Evolutionary conservation across 371 early-diverging fungal genomes (phyloP).

Genomic region (Syncephalastrum monosporum): DNA sequence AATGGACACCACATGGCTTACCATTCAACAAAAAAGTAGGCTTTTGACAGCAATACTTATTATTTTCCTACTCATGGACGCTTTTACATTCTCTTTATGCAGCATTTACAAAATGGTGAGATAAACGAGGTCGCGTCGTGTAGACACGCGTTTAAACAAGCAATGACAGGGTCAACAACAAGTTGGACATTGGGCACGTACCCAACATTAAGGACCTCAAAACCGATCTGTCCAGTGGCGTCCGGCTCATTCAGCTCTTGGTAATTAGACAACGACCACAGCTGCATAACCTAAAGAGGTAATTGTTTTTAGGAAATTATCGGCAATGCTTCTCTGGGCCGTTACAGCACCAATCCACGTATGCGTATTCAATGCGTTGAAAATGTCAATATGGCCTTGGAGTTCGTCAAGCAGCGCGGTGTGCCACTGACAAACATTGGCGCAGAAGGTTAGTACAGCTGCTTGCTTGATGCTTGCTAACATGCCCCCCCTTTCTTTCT

Average conservation of each 20-base stretch:
- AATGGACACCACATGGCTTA: conserved; percentile 83
- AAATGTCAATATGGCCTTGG: conserved; percentile 92
- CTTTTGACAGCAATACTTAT: not conserved
- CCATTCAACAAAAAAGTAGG: conserved; percentile 87
- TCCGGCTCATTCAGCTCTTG: conserved; percentile 80
- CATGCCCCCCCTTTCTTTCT: not conserved
- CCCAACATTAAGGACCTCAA: conserved; percentile 66
- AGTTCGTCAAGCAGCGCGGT: conserved; percentile 86
- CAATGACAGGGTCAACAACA: conserved; percentile 87
- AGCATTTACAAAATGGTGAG: conserved; percentile 83
- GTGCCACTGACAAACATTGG: conserved; percentile 93
- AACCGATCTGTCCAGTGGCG: conserved; percentile 82
- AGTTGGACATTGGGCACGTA: conserved; percentile 66
- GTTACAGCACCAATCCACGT: conserved; percentile 85
- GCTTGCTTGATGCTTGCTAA: not conserved
- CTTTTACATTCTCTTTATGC: not conserved
- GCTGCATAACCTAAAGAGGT: conserved; percentile 9
- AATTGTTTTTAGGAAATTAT: conserved; percentile 71
- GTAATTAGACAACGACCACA: conserved; percentile 43
- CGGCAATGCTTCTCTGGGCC: conserved; percentile 71
- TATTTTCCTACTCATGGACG: not conserved
- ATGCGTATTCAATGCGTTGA: conserved; percentile 95
- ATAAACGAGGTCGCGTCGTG: not conserved
- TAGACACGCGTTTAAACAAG: not conserved
- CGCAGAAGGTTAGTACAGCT: conserved; percentile 61